These are phyloP conservation scores for Exobasidium cylindrosporum DNA, from an alignment of 1,284 basidiomycete species.

Conservation along the genomic window DNA sequence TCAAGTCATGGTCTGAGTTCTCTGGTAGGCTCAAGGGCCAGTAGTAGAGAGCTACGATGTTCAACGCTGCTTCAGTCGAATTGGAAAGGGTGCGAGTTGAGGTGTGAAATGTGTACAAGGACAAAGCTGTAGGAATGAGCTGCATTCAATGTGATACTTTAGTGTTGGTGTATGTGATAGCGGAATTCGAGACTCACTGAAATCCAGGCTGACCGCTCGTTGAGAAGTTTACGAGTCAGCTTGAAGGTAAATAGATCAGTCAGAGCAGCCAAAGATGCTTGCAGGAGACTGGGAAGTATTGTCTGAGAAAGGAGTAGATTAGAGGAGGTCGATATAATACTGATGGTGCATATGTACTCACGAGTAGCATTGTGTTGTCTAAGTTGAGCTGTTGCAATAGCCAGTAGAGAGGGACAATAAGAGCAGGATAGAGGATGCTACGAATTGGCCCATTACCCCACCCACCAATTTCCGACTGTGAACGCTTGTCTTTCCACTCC, in stretches of 20 bases:
- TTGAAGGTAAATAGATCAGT: slow-evolving; percentile 74
- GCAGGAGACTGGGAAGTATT: slow-evolving; percentile 70
- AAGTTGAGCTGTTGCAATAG: slow-evolving; percentile 64
- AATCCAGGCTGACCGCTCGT: slow-evolving; percentile 63
- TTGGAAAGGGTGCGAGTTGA: slow-evolving; percentile 88
- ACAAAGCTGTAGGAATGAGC: slow-evolving; percentile 49
- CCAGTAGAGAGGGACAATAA: slow-evolving; percentile 78
- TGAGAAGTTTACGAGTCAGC: slow-evolving; percentile 66
- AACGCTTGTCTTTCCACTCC: slow-evolving; percentile 70
- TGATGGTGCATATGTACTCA: too few species aligned
- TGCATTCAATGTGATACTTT: neutral
- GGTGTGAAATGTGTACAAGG: slow-evolving; percentile 80
- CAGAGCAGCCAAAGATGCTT: slow-evolving; percentile 73
- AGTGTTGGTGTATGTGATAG: too few species aligned
- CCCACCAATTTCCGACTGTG: neutral
- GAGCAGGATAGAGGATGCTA: slow-evolving; percentile 52
- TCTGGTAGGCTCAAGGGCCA: slow-evolving; percentile 62
- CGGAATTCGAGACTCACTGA: slow-evolving; percentile 62
- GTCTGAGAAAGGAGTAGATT: too few species aligned
- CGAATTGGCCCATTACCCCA: slow-evolving; percentile 46
- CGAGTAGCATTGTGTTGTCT: slow-evolving; percentile 57
- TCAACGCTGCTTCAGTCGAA: slow-evolving; percentile 83
- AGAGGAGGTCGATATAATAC: too few species aligned
- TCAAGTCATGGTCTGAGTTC: neutral
- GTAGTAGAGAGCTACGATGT: slow-evolving; percentile 71